A percentile compares a stretch with the other conserved stretches of the same genome.
These are phyloP conservation scores for Phellopilus nigrolimitatus DNA, from an alignment of 1,284 basidiomycete genomes.

Conservation along the genomic window DNA sequence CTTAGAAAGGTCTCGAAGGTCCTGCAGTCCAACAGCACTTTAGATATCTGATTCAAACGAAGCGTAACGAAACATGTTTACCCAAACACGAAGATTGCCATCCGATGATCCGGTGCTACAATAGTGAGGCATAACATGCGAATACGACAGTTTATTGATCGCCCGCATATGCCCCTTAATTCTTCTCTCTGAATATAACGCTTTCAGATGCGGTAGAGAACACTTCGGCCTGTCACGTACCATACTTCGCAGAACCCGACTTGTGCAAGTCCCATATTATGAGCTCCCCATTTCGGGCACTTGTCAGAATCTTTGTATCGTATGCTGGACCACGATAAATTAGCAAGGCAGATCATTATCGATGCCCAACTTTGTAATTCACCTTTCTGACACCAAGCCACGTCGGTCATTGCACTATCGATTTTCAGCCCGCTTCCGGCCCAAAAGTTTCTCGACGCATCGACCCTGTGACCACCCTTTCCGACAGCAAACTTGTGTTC, in stretches of 20 bases:
- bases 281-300: conserved; percentile 78
- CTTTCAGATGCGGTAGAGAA: conserved; percentile 18
- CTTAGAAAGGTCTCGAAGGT: conserved; percentile 66
- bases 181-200: conserved; percentile 49
- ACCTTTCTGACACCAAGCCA: conserved; percentile 80
- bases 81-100: conserved; percentile 80
- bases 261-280: conserved; percentile 82
- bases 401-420: conserved; percentile 71
- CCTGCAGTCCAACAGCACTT: conserved; percentile 40
- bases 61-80: conserved; percentile 32
- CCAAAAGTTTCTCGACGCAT: conserved; percentile 69
- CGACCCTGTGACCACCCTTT: conserved; percentile 56
- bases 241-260: conserved; percentile 61
- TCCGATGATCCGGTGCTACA: conserved; percentile 82
- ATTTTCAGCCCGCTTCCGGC: conserved; percentile 68
- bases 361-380: conserved; percentile 30
- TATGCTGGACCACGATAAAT: conserved; percentile 44
- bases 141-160: conserved; percentile 69
- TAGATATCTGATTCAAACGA: background rate
- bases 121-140: conserved; percentile 56
- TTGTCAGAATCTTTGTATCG: conserved; percentile 77
- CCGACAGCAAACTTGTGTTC: conserved; percentile 53
- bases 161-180: conserved; percentile 73
- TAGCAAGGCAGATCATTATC: conserved; percentile 1
- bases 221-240: conserved; percentile 34